These are phyloP conservation scores for Dipteronia dyeriana DNA, from an alignment of 345 rosid genomes.

Conservation along the genomic window DNA sequence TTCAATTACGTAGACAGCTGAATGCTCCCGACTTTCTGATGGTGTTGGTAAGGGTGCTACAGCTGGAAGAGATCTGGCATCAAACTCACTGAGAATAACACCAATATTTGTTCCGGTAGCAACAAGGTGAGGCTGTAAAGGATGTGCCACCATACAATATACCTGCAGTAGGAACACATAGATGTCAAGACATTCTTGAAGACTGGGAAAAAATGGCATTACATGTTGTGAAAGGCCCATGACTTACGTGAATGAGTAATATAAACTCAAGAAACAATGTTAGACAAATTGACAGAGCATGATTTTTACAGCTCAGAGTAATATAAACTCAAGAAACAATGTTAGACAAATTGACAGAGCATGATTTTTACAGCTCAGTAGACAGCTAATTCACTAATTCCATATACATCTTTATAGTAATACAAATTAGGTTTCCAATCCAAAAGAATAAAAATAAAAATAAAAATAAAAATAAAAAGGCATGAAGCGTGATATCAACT, in stretches of 20 bases:
- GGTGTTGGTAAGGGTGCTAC: conserved; percentile 84
- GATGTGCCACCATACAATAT: conserved; percentile 97
- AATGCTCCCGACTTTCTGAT: conserved; percentile 88
- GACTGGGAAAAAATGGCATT: background rate
- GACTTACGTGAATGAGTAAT: background rate
- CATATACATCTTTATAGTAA: background rate
- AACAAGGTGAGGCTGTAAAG: conserved; percentile 96
- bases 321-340: background rate
- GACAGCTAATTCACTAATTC: background rate
- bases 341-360: background rate
- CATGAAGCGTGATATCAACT: background rate
- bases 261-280: no score
- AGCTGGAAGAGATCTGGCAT: conserved; percentile 89
- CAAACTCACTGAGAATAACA: conserved; percentile 93
- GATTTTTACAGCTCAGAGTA: no score
- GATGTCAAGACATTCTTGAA: conserved; percentile 26
- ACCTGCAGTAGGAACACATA: conserved; percentile 55
- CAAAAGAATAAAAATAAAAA: background rate
- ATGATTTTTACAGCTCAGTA: background rate
- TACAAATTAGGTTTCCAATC: background rate
- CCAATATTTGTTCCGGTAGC: conserved; percentile 96
- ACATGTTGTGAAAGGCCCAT: background rate
- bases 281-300: no score
- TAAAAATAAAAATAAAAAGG: no score
- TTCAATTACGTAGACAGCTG: conserved; percentile 82